Base-by-base conservation (phyloP, 257 asterid genomes). In the Petunia axillaris region DNA sequence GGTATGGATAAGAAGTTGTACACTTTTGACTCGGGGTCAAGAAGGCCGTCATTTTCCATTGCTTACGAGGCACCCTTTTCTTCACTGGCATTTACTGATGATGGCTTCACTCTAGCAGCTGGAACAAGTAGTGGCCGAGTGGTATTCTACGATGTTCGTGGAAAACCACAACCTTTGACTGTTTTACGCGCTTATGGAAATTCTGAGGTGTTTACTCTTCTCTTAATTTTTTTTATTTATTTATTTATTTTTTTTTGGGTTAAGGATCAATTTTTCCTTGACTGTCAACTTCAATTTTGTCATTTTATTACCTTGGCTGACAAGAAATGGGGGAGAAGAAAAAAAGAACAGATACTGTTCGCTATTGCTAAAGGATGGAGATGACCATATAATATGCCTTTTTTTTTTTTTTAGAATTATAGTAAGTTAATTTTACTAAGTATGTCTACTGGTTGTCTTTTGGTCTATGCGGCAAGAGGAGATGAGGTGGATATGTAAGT, bases 1-100 rank as follows among this genome's bases (percentile, higher is more conserved):
- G 98, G 99, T 83, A 86, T 94, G 89, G 99, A 96, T 86, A 96
- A 92, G 96, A 96, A 96, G 89, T 81, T 96, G 81, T 93, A 96
- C 84, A 91, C 95, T 64, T 91, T 91, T 85, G 99, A 96, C 87
- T 80, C 95, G 5, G 96, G 97, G 75, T 90, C 97, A 79, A 88
- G 91, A 91, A 92, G 93, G 85, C 97, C 92, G 46, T 84, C 98
- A 75, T 92, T 93, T 80, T 91, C 94, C 91, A 89, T 92, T 84
- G 90, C 97, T 80, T 96, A 91, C 16, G 99, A 93, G 82, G 93
- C 93, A 38, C 99, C 99, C 41, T 96, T 92, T 85, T 92, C 98
- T 84, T 96, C 98, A 48, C 87, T 96, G 77, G 91, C 98, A 74
- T 91, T 92, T 86, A 89, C 93, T 75, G 98, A 96, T 86, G 99